These are phyloP conservation scores for Collybia nuda DNA, from an alignment of 768 basidiomycete species.

Conservation along the genomic window DNA sequence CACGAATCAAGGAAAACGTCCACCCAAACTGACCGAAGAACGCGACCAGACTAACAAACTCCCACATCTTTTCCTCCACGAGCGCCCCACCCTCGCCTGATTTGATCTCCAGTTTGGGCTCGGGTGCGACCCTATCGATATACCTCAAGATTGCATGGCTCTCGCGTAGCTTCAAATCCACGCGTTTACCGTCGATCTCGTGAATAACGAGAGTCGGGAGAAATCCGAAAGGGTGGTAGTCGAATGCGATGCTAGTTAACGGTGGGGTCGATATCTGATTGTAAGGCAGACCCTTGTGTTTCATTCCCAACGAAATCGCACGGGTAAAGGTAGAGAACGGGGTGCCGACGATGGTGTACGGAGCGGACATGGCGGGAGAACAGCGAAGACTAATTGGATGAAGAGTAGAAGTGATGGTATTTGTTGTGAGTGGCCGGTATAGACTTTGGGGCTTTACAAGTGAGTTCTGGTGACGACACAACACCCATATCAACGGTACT, in stretches of 20 bases:
- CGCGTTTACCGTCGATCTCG: slow-evolving; percentile 17
- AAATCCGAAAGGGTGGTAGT: slow-evolving; percentile 30
- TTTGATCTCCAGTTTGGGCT: slow-evolving; percentile 23
- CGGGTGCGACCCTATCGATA: slow-evolving; percentile 27
- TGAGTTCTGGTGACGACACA: too few relatives aligned
- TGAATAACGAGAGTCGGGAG: slow-evolving; percentile 30
- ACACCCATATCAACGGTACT: too few relatives aligned
- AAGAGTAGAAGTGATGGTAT: background rate
- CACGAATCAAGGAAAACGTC: background rate
- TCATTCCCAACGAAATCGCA: slow-evolving; percentile 27
- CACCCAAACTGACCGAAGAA: slow-evolving; percentile 22
- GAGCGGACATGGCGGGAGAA: slow-evolving; percentile 1
- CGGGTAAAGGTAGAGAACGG: slow-evolving; percentile 35
- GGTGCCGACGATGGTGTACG: slow-evolving; percentile 28
- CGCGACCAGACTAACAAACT: slow-evolving; percentile 27
- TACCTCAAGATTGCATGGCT: slow-evolving; percentile 31
- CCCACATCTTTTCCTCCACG: slow-evolving; percentile 33
- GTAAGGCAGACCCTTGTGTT: slow-evolving; percentile 26
- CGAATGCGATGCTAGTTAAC: slow-evolving; percentile 17
- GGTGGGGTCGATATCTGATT: slow-evolving; percentile 20
- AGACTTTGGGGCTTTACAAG: too few relatives aligned
- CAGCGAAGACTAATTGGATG: background rate
- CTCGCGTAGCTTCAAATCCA: slow-evolving; percentile 25
- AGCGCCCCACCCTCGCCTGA: slow-evolving; percentile 11
- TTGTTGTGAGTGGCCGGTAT: too few relatives aligned